Conservation (phyloP, 345 rosid species). For the Bruguiera parviflora region DNA sequence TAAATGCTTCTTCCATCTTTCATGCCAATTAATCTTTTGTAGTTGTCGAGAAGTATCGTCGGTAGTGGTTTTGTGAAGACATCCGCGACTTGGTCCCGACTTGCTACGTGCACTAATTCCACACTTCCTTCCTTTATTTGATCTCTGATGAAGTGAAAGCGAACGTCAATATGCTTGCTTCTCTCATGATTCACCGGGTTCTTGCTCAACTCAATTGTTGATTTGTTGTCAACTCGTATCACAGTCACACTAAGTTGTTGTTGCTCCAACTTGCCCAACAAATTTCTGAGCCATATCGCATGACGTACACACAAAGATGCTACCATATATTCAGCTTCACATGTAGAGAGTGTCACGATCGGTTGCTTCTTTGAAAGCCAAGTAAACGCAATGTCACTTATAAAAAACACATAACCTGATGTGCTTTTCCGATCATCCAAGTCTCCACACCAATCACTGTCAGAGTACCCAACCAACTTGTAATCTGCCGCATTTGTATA, state of each 20-base stretch:
- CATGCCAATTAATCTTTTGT: not conserved
- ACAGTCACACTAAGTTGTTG: not conserved
- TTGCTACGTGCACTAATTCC: not conserved
- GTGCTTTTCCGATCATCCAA: not conserved
- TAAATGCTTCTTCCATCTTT: not conserved
- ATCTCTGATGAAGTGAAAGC: no score
- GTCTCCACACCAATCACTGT: not conserved
- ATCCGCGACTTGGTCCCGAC: not conserved
- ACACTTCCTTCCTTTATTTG: no score
- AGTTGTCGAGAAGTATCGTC: not conserved
- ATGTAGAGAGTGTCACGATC: no score
- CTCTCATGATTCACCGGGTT: not conserved
- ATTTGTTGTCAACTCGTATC: not conserved
- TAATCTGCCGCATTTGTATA: not conserved
- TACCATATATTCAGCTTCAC: conserved; percentile 14
- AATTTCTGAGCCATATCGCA: not conserved
- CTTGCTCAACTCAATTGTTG: not conserved
- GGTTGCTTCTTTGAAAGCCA: not conserved
- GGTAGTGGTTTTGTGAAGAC: not conserved
- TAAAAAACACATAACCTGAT: conserved; percentile 1
- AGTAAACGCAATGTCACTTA: not conserved
- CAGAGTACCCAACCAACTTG: not conserved
- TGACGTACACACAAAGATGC: conserved; percentile 16
- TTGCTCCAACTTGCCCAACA: not conserved
- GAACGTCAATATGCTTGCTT: no score